phyloP scores from a whole-genome alignment of 2,329 filamentous ascomycete species.

The Hypoxylon rubiginosum region DNA sequence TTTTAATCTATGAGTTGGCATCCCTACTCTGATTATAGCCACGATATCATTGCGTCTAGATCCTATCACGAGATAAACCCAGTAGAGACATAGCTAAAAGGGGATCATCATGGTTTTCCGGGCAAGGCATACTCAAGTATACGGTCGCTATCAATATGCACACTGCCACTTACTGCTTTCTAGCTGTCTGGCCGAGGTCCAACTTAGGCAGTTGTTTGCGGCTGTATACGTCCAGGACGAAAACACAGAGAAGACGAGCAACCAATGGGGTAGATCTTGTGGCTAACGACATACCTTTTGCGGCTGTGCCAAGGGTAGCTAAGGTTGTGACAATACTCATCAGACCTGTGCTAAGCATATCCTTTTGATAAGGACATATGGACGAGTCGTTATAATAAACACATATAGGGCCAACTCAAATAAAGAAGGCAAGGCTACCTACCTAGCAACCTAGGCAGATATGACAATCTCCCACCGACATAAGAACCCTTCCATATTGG shows the following conservation, averaged over 20 bases:
- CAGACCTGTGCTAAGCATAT: not conserved
- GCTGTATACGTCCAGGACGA: not conserved
- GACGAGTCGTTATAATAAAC: not conserved
- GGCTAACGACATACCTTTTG: constrained; percentile 5
- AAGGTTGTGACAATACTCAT: not conserved
- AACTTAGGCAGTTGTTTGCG: not conserved
- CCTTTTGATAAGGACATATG: constrained; percentile 16
- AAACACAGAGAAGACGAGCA: not conserved
- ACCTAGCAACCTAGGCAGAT: too few species aligned
- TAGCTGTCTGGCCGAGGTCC: not conserved
- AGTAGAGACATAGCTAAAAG: not conserved
- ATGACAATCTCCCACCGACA: too few species aligned
- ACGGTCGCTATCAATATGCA: not conserved
- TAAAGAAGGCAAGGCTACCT: not conserved
- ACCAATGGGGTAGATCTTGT: constrained; percentile 2
- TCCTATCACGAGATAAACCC: not conserved
- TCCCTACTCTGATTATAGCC: not conserved
- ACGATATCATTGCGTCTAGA: not conserved
- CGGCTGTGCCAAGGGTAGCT: not conserved
- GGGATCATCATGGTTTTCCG: not conserved
- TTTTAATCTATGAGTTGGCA: not conserved
- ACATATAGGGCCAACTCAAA: not conserved
- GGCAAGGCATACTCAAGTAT: not conserved
- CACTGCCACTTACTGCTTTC: not conserved
- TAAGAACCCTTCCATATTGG: too few species aligned